Percentiles rank a stretch among this genome's conserved stretches.
Conservation (phyloP, 1,284 basidiomycete species). For the Meripilus lineatus region DNA sequence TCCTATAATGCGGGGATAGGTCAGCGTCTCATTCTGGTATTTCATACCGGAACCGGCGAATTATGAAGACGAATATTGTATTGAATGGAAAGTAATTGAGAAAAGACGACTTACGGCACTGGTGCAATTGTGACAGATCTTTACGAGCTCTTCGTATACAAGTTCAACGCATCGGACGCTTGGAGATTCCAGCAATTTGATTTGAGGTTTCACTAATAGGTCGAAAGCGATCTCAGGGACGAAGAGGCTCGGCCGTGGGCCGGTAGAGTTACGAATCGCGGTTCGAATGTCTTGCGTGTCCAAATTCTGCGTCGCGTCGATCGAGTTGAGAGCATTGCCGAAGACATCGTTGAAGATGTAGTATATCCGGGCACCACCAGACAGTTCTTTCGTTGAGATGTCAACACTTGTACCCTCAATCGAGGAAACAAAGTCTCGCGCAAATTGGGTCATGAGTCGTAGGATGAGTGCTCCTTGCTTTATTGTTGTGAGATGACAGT, state of each 20-base stretch:
- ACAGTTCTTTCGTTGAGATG: conserved; percentile 97
- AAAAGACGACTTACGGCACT: conserved; percentile 60
- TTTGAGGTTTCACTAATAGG: conserved; percentile 96
- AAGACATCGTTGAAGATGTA: conserved; percentile 99
- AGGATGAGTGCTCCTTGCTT: conserved; percentile 85
- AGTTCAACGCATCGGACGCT: conserved; percentile 95
- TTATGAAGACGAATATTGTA: background rate
- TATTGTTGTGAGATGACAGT: too few relatives aligned
- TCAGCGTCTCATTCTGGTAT: too few relatives aligned
- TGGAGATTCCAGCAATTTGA: conserved; percentile 93
- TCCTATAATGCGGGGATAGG: too few relatives aligned
- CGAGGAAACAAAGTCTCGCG: conserved; percentile 94
- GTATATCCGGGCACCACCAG: conserved; percentile 96
- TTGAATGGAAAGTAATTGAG: background rate
- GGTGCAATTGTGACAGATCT: conserved; percentile 99
- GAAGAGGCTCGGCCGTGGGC: conserved; percentile 93
- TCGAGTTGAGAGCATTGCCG: conserved; percentile 84
- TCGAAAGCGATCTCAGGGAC: conserved; percentile 98
- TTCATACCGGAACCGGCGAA: too few relatives aligned
- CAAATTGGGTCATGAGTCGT: conserved; percentile 98
- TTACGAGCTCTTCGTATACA: conserved; percentile 98
- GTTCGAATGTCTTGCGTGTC: conserved; percentile 96
- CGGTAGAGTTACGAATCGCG: conserved; percentile 97
- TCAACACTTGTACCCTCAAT: conserved; percentile 98
- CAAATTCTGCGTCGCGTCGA: conserved; percentile 90